Evolutionary conservation across 192 early-diverging fungal species (phyloP).

Genomic region (Entomortierella chlamydospora): DNA sequence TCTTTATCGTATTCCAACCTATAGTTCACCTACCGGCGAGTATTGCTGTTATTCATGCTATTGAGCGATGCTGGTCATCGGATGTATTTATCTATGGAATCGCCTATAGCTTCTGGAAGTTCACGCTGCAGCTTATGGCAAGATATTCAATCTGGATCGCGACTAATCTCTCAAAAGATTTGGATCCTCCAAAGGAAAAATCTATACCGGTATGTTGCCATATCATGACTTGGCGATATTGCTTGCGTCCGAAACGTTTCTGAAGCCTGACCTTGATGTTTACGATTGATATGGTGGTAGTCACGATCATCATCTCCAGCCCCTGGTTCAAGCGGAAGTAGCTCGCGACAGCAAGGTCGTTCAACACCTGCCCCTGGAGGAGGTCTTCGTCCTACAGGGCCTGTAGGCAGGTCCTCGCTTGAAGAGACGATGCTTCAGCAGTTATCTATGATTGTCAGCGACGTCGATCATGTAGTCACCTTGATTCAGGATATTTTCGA

Average conservation of each 20-base stretch:
- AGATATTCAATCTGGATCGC: constrained; percentile 37
- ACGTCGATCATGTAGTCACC: constrained; percentile 51
- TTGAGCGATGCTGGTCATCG: constrained; percentile 68
- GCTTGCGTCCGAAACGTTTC: no score
- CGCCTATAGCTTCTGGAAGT: constrained; percentile 70
- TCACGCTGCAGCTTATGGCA: constrained; percentile 65
- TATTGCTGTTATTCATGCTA: constrained; percentile 60
- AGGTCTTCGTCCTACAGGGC: constrained; percentile 12
- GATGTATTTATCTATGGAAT: constrained; percentile 68
- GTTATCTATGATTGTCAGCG: constrained; percentile 53
- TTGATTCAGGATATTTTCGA: constrained; percentile 43
- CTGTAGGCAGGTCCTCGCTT: constrained; percentile 2
- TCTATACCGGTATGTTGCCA: constrained; percentile 15
- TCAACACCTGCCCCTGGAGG: constrained; percentile 21
- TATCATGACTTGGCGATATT: not conserved
- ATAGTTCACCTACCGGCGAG: constrained; percentile 56
- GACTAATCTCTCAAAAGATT: constrained; percentile 20
- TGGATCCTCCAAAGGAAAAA: constrained; percentile 13
- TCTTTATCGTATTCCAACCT: no score
- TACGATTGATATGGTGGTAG: not conserved
- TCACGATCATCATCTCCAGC: constrained; percentile 37
- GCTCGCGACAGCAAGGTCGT: constrained; percentile 4
- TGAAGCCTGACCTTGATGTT: not conserved
- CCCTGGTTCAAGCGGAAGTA: constrained; percentile 21
- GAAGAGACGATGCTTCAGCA: constrained; percentile 54